These are phyloP conservation scores for Umbellularia californica DNA, from an alignment of 164 flowering plant genomes.

Conservation along the genomic window DNA sequence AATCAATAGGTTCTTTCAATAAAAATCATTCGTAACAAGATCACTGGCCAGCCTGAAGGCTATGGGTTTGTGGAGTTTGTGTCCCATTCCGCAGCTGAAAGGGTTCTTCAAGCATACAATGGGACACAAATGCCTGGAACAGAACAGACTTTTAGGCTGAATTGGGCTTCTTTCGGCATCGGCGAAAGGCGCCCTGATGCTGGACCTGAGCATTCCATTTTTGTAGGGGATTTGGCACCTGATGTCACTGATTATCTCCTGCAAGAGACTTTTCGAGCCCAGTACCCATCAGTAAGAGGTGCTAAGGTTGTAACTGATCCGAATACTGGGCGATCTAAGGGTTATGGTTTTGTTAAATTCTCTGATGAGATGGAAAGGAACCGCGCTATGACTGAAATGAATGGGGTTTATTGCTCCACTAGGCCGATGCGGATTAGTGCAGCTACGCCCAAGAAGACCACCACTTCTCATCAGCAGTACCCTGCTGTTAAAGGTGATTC, in stretches of 20 bases:
- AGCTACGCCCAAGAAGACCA: constrained; percentile 87
- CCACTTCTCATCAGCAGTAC: constrained; percentile 61
- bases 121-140: constrained; percentile 95
- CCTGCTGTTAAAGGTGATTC: constrained; percentile 62
- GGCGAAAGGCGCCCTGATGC: constrained; percentile 85
- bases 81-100: constrained; percentile 87
- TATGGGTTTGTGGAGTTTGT: constrained; percentile 93
- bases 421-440: constrained; percentile 98
- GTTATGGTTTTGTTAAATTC: constrained; percentile 98
- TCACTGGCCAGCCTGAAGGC: constrained; percentile 96
- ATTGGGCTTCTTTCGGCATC: constrained; percentile 97
- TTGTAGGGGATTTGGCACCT: constrained; percentile 97
- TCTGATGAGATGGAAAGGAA: constrained; percentile 88
- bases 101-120: constrained; percentile 72
- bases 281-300: constrained; percentile 92
- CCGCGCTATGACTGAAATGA: constrained; percentile 95
- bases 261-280: constrained; percentile 84
- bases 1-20: constrained; percentile 62
- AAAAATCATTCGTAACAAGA: constrained; percentile 84
- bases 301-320: constrained; percentile 99
- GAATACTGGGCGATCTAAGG: constrained; percentile 86
- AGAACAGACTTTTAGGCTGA: constrained; percentile 74
- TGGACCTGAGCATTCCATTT: constrained; percentile 95
- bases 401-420: constrained; percentile 87
- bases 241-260: constrained; percentile 93